Evolutionary conservation across 306 rosid genomes (phyloP).

Genomic region (Astragalus membranaceus): DNA sequence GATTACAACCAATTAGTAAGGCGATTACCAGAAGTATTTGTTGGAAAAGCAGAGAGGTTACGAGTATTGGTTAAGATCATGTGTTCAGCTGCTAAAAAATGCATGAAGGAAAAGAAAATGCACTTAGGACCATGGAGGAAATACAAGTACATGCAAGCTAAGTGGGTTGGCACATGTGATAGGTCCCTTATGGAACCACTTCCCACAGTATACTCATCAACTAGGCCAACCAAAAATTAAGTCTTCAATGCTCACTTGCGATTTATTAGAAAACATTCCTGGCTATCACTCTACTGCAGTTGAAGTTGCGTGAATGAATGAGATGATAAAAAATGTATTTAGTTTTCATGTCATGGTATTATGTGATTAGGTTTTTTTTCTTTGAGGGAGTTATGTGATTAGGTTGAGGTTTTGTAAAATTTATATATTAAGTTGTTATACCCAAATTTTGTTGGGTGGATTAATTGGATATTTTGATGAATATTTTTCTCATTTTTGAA

Average conservation of each 20-base stretch:
- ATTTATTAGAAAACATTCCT: constrained; percentile 42
- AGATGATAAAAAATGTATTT: not conserved
- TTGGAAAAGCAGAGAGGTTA: constrained; percentile 69
- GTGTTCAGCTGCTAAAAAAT: constrained; percentile 66
- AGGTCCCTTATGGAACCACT: constrained; percentile 29
- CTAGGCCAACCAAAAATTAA: constrained; percentile 35
- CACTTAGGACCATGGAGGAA: constrained; percentile 88
- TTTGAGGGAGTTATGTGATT: not conserved
- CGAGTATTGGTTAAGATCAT: constrained; percentile 44
- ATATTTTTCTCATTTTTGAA: too few species aligned
- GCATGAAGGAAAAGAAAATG: constrained; percentile 89
- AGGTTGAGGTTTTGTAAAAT: too few species aligned
- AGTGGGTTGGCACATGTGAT: constrained; percentile 63
- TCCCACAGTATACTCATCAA: constrained; percentile 15
- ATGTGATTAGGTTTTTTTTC: not conserved
- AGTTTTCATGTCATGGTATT: not conserved
- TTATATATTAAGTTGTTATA: too few species aligned
- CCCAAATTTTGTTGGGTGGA: too few species aligned
- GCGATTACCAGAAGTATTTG: constrained; percentile 56
- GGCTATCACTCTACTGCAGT: constrained; percentile 34
- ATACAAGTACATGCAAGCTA: constrained; percentile 76
- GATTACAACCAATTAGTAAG: constrained; percentile 50
- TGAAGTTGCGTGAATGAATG: constrained; percentile 48
- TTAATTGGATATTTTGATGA: too few species aligned
- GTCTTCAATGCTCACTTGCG: constrained; percentile 73